Conservation (phyloP, 768 basidiomycete genomes). For the Ephemerocybe angulata region DNA sequence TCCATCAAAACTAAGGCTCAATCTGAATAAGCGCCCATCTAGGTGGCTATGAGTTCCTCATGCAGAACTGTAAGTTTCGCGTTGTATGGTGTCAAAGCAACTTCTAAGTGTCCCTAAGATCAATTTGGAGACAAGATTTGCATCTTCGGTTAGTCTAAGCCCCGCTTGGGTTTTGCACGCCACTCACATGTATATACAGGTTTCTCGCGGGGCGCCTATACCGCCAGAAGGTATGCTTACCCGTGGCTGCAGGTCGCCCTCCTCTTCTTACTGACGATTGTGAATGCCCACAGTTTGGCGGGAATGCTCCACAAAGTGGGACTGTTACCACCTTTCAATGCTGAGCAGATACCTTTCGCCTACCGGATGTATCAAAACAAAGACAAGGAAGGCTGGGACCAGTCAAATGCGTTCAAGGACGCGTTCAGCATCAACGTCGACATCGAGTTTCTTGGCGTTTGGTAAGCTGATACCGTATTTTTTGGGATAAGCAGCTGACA, state of each 20-base stretch:
- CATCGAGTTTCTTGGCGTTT: conserved; percentile 50
- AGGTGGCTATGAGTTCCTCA: conserved; percentile 57
- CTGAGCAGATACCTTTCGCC: conserved; percentile 54
- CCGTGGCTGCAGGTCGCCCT: neutral
- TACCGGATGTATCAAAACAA: conserved; percentile 49
- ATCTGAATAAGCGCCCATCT: neutral
- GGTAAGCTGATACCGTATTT: conserved; percentile 24
- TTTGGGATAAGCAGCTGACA: neutral
- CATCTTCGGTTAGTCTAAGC: conserved; percentile 43
- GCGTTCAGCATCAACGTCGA: conserved; percentile 46
- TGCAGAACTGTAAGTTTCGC: conserved; percentile 46
- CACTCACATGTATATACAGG: conserved; percentile 11
- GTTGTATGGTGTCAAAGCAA: conserved; percentile 1
- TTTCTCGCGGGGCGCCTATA: conserved; percentile 62
- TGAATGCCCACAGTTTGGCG: conserved; percentile 32
- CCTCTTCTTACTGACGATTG: neutral
- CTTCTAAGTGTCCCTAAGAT: conserved; percentile 24
- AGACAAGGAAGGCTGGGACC: conserved; percentile 41
- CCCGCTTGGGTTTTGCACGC: neutral
- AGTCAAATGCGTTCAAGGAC: conserved; percentile 46
- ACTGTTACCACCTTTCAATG: conserved; percentile 37
- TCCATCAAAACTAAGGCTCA: neutral
- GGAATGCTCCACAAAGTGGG: conserved; percentile 57
- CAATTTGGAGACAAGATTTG: conserved; percentile 50
- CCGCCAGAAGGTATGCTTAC: conserved; percentile 36